phyloP scores from a whole-genome alignment of 2,329 filamentous ascomycete species.

The Pseudogymnoascus sp. region DNA sequence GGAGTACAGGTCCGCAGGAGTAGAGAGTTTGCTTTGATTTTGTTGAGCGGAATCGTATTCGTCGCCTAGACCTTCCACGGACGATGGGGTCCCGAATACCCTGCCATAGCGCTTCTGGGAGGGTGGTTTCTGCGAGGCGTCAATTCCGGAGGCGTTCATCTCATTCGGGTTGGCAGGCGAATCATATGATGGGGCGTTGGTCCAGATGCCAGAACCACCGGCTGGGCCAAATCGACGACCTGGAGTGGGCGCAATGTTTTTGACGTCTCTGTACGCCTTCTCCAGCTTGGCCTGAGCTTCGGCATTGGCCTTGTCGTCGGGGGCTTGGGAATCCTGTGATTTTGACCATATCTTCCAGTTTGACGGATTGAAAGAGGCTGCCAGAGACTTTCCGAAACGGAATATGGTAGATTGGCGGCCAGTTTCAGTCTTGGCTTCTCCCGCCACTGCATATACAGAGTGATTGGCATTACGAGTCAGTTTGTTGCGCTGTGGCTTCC shows the following conservation, averaged over 20 bases:
- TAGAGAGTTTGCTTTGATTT: not conserved
- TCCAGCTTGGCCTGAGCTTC: conserved; percentile 40
- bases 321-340: conserved; percentile 33
- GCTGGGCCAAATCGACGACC: not conserved
- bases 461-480: not conserved
- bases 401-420: conserved; percentile 41
- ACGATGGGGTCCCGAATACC: not conserved
- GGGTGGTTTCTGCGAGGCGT: not conserved
- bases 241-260: conserved; percentile 39
- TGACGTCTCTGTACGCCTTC: conserved; percentile 45
- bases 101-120: not conserved
- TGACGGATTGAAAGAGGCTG: conserved; percentile 46
- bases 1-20: not conserved
- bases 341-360: conserved; percentile 37
- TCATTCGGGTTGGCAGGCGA: not conserved
- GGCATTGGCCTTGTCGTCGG: conserved; percentile 36
- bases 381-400: conserved; percentile 47
- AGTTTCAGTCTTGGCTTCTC: conserved; percentile 20
- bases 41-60: not conserved
- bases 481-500: not conserved
- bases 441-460: not conserved
- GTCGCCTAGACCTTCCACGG: not conserved
- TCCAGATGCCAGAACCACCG: not conserved
- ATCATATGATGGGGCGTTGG: not conserved
- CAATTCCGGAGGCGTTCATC: not conserved